Conservation (phyloP, 495 filamentous ascomycete genomes). For the Margaritispora aquatica region DNA sequence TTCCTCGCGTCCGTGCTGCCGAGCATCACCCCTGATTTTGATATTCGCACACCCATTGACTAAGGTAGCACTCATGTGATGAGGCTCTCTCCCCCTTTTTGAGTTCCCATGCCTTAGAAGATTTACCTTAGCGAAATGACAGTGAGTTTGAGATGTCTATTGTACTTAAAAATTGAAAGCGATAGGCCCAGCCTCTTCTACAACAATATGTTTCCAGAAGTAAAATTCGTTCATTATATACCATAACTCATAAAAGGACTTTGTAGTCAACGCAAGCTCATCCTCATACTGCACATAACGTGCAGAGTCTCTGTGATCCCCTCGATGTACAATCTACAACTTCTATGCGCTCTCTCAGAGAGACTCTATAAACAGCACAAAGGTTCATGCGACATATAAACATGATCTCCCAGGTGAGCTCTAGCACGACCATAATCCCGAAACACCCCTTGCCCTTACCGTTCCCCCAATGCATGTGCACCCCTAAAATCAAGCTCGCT, state of each 20-base stretch:
- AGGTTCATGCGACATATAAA: neutral
- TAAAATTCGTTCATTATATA: neutral
- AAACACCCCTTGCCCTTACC: neutral
- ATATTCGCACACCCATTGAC: neutral
- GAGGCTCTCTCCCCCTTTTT: neutral
- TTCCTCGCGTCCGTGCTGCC: too few relatives aligned
- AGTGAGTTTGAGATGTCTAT: neutral
- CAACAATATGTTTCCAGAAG: neutral
- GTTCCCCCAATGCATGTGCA: slow-evolving; percentile 5
- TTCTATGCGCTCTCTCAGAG: neutral
- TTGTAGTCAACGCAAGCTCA: neutral
- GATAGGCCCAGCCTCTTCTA: too few relatives aligned
- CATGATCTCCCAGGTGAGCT: too few relatives aligned
- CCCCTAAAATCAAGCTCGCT: too few relatives aligned
- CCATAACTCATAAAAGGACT: slow-evolving; percentile 6
- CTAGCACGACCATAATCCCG: neutral
- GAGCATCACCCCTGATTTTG: neutral
- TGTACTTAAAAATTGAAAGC: too few relatives aligned
- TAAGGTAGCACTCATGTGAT: neutral
- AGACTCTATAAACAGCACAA: slow-evolving; percentile 9
- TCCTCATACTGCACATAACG: neutral
- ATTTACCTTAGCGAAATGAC: neutral
- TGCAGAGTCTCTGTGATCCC: neutral
- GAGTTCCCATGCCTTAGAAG: neutral
- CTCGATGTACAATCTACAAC: slow-evolving; percentile 19